Conservation (phyloP, 495 filamentous ascomycete species). For the Lasiosphaeria ovina region DNA sequence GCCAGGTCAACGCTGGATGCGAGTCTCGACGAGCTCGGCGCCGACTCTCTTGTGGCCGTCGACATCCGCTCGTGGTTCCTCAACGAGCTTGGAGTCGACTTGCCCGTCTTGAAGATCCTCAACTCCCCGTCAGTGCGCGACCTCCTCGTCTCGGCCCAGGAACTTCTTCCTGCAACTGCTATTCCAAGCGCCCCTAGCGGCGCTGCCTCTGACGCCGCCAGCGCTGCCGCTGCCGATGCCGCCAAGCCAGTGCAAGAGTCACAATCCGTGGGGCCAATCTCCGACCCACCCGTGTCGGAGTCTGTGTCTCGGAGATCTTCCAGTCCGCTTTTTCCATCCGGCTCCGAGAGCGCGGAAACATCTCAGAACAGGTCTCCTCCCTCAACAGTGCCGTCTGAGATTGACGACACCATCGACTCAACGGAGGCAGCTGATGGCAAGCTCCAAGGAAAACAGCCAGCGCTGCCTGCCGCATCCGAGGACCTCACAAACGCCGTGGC, state of each 20-base stretch:
- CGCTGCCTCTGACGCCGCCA: not conserved
- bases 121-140: constrained; percentile 34
- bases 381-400: too few relatives aligned
- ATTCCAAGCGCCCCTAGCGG: constrained; percentile 2
- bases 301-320: too few relatives aligned
- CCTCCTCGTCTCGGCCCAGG: constrained; percentile 17
- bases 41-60: constrained; percentile 47
- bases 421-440: too few relatives aligned
- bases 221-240: not conserved
- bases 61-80: constrained; percentile 44
- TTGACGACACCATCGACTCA: too few relatives aligned
- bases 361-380: too few relatives aligned
- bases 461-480: too few relatives aligned
- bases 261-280: not conserved
- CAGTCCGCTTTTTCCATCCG: too few relatives aligned
- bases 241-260: not conserved
- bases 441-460: too few relatives aligned
- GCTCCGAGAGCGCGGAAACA: too few relatives aligned
- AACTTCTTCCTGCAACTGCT: constrained; percentile 7
- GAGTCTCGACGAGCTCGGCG: constrained; percentile 29
- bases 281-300: too few relatives aligned
- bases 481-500: too few relatives aligned
- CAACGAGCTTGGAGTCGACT: constrained; percentile 41
- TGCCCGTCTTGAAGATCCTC: constrained; percentile 52
- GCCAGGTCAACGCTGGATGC: constrained; percentile 5